A percentile compares a stretch with the other conserved stretches of the same genome.
Conservation (phyloP, 2,329 filamentous ascomycete genomes). For the Thyridium curvatum region DNA sequence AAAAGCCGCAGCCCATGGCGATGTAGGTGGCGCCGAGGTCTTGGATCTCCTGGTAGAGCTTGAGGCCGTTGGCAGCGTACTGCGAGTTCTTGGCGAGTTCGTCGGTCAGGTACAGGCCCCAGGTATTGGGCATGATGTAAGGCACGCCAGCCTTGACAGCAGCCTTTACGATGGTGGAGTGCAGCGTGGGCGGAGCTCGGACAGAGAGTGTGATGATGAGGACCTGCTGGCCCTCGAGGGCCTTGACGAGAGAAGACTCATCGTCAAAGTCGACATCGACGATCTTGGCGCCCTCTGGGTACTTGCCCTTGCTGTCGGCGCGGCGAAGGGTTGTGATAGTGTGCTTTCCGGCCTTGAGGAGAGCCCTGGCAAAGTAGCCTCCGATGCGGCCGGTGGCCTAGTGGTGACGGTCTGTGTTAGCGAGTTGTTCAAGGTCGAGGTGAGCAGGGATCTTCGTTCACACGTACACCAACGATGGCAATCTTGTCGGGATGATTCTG, state of each 20-base stretch:
- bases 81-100: conserved; percentile 3
- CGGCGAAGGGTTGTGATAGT: conserved; percentile 44
- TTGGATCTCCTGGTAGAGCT: conserved; percentile 27
- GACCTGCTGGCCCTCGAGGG: conserved; percentile 11
- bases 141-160: conserved; percentile 34
- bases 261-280: conserved; percentile 30
- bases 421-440: no score
- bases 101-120: conserved; percentile 15
- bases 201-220: conserved; percentile 13
- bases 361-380: conserved; percentile 14
- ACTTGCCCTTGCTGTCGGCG: conserved; percentile 27
- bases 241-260: conserved; percentile 8
- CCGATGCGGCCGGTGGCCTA: conserved; percentile 16
- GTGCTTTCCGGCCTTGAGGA: conserved; percentile 37
- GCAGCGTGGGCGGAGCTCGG: conserved; percentile 6
- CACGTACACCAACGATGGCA: conserved; percentile 16
- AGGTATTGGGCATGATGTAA: conserved; percentile 39
- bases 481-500: conserved; percentile 14
- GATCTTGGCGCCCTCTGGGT: conserved; percentile 31
- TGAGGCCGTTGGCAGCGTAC: conserved; percentile 15
- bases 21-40: conserved; percentile 24
- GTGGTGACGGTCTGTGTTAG: conserved; percentile 1
- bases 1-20: conserved; percentile 35
- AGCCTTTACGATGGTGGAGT: conserved; percentile 21
- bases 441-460: neutral